These are phyloP conservation scores for Solanum pinnatisectum DNA, from an alignment of 257 asterid genomes.

Conservation along the genomic window DNA sequence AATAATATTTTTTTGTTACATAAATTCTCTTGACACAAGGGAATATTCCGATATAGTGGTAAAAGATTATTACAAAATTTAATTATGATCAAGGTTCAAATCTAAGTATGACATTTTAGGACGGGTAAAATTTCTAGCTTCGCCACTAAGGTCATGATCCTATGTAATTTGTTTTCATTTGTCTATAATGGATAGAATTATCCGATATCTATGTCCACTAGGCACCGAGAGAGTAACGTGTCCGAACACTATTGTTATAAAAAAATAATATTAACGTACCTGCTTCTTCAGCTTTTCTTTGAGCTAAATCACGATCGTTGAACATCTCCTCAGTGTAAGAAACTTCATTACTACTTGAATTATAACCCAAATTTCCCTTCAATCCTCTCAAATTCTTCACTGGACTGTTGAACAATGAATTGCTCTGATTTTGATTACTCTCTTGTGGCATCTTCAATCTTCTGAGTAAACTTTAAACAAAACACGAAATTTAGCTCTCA, in stretches of 20 bases:
- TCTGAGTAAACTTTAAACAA: background rate
- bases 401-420: conserved; percentile 23
- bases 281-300: conserved; percentile 84
- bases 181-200: accelerated
- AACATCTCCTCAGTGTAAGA: conserved; percentile 45
- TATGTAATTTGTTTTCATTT: background rate
- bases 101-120: background rate
- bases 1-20: background rate
- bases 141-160: accelerated
- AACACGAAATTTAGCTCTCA: background rate
- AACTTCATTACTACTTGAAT: conserved; percentile 16
- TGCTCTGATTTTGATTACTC: conserved; percentile 4
- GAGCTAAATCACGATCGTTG: conserved; percentile 69
- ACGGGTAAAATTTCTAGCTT: background rate
- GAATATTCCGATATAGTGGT: background rate
- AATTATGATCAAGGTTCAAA: background rate
- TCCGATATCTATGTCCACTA: accelerated
- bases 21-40: background rate
- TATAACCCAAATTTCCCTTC: conserved; percentile 32
- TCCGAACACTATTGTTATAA: background rate
- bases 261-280: conserved; percentile 18
- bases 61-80: background rate
- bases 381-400: conserved; percentile 59
- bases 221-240: accelerated
- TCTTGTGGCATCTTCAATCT: conserved; percentile 57